Percentiles rank a stretch among this genome's conserved stretches.
Evolutionary conservation across 2,329 filamentous ascomycete species (phyloP).

Genomic region (Cryoendolithus antarcticus): DNA sequence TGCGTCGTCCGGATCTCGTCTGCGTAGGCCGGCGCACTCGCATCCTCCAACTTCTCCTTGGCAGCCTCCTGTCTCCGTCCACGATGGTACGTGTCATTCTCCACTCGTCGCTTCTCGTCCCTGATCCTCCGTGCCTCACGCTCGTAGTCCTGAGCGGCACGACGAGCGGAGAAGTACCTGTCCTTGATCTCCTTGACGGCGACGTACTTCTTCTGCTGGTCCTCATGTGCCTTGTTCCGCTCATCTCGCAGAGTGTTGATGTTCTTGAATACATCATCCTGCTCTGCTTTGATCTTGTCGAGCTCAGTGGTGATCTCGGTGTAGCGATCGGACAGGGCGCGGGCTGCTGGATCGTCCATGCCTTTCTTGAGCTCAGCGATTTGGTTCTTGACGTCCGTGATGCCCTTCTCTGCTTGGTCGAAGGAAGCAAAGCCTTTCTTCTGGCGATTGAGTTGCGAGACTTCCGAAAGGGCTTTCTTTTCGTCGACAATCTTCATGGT

Average conservation of each 20-base stretch:
- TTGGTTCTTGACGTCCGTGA: slow-evolving; percentile 75
- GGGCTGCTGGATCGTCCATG: slow-evolving; percentile 82
- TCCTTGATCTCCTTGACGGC: slow-evolving; percentile 83
- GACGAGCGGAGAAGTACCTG: slow-evolving; percentile 68
- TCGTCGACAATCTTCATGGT: slow-evolving; percentile 94
- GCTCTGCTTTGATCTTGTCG: slow-evolving; percentile 79
- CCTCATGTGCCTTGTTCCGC: slow-evolving; percentile 66
- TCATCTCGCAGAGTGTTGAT: slow-evolving; percentile 75
- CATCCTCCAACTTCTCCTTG: slow-evolving; percentile 64
- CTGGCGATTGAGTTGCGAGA: slow-evolving; percentile 71
- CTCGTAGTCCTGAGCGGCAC: slow-evolving; percentile 74
- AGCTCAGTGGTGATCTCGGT: slow-evolving; percentile 75
- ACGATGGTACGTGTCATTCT: slow-evolving; percentile 61
- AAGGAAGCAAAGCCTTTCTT: slow-evolving; percentile 84
- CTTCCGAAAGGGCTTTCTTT: slow-evolving; percentile 80
- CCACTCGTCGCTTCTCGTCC: slow-evolving; percentile 66
- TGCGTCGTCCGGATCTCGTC: slow-evolving; percentile 87
- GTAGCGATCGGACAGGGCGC: slow-evolving; percentile 78
- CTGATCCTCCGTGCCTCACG: slow-evolving; percentile 65
- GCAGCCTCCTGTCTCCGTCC: slow-evolving; percentile 66
- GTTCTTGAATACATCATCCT: slow-evolving; percentile 83
- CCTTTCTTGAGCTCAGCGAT: slow-evolving; percentile 80
- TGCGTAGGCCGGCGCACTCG: slow-evolving; percentile 74
- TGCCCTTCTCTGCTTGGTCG: slow-evolving; percentile 74
- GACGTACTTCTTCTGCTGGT: slow-evolving; percentile 76